A percentile compares a stretch with the other conserved stretches of the same genome.
These are phyloP conservation scores for Candida loeiensis DNA, from an alignment of 805 yeast genomes.

Conservation along the genomic window DNA sequence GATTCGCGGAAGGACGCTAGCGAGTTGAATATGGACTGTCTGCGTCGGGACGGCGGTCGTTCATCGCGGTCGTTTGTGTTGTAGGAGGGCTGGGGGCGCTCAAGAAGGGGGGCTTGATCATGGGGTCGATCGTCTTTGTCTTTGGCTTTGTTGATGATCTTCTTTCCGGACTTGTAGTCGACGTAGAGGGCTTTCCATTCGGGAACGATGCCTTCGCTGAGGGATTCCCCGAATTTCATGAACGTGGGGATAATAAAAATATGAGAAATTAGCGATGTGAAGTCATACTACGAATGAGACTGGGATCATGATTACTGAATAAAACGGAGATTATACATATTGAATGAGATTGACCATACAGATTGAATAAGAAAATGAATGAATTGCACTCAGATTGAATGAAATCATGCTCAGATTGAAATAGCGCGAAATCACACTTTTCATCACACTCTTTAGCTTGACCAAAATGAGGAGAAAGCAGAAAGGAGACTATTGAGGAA, in stretches of 20 bases:
- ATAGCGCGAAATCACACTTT: no score
- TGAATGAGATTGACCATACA: not conserved
- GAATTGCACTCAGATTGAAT: not conserved
- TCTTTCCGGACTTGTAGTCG: constrained; percentile 63
- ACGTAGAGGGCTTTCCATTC: constrained; percentile 86
- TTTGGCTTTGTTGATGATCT: constrained; percentile 41
- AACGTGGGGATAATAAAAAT: constrained; percentile 1
- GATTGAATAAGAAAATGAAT: not conserved
- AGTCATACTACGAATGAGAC: no score
- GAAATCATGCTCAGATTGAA: no score
- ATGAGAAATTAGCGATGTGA: no score
- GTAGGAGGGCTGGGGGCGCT: not conserved
- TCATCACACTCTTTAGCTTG: no score
- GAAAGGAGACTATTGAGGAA: no score
- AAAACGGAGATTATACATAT: no score
- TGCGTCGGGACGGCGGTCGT: constrained; percentile 4
- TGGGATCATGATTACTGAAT: no score
- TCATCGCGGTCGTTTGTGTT: constrained; percentile 1
- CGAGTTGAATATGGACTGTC: constrained; percentile 23
- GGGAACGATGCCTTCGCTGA: constrained; percentile 69
- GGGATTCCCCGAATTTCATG: constrained; percentile 70
- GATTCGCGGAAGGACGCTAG: constrained; percentile 17
- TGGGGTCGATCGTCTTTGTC: not conserved
- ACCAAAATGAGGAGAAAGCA: no score
- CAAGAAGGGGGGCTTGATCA: constrained; percentile 8